phyloP scores from a whole-genome alignment of 2,329 filamentous ascomycete species.

The Huntiella decipiens region DNA sequence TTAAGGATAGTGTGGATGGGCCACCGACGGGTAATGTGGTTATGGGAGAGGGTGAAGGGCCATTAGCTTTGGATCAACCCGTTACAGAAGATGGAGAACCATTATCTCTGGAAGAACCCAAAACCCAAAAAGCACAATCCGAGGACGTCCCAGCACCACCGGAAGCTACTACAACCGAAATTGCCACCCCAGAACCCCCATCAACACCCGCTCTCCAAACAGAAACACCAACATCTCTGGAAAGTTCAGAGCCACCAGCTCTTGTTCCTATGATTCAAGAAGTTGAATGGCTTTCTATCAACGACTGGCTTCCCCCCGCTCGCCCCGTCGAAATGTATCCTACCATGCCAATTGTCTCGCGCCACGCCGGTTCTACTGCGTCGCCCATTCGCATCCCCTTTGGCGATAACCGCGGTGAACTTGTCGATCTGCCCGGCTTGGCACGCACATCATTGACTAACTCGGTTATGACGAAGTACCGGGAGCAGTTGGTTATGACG shows the following conservation, averaged over 20 bases:
- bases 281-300: conserved; percentile 20
- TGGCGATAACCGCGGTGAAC: conserved; percentile 66
- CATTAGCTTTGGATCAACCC: too few relatives aligned
- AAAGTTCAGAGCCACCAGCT: background rate
- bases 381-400: conserved; percentile 89
- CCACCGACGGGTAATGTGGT: background rate
- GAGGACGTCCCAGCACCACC: too few relatives aligned
- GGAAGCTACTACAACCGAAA: too few relatives aligned
- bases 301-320: conserved; percentile 53
- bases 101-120: too few relatives aligned
- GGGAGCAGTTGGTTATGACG: conserved; percentile 57
- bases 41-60: too few relatives aligned
- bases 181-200: background rate
- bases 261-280: conserved; percentile 13
- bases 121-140: too few relatives aligned
- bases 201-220: background rate
- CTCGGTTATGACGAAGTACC: conserved; percentile 48
- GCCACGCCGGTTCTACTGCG: conserved; percentile 80
- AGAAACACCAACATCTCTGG: background rate
- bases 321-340: conserved; percentile 59
- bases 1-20: background rate
- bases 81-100: too few relatives aligned
- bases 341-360: conserved; percentile 67
- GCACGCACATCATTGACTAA: conserved; percentile 53
- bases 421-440: conserved; percentile 83